phyloP scores from a whole-genome alignment of 2,329 filamentous ascomycete genomes.

The Colletotrichum truncatum region DNA sequence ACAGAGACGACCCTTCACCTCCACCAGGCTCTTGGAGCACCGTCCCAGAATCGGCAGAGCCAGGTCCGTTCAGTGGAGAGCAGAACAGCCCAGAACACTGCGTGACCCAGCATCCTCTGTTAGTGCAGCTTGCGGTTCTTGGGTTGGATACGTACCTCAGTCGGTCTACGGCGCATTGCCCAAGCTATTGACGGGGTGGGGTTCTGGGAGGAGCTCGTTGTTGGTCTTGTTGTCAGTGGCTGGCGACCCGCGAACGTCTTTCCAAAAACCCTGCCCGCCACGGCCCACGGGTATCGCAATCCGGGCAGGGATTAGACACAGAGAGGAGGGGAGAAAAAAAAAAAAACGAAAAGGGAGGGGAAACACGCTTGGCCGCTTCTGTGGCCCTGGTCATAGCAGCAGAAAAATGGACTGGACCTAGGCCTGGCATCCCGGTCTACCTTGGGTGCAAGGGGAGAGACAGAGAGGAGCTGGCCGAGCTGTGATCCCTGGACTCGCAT shows the following conservation, averaged over 20 bases:
- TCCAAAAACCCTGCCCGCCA: slow-evolving; percentile 11
- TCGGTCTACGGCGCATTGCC: slow-evolving; percentile 2
- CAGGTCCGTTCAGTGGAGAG: slow-evolving; percentile 18
- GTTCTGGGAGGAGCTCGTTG: background rate
- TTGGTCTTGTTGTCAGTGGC: slow-evolving; percentile 20
- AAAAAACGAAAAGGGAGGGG: slow-evolving; percentile 6
- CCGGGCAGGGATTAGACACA: slow-evolving; percentile 17
- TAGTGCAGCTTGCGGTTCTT: background rate
- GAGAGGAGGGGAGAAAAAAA: background rate
- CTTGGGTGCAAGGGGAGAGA: background rate
- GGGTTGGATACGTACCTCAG: background rate
- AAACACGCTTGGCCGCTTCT: slow-evolving; percentile 5
- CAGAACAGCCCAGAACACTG: slow-evolving; percentile 20
- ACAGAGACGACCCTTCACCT: background rate
- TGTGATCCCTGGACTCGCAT: slow-evolving; percentile 7
- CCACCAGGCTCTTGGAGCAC: slow-evolving; percentile 24
- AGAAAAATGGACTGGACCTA: background rate
- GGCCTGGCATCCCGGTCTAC: slow-evolving; percentile 6
- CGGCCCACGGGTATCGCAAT: slow-evolving; percentile 19
- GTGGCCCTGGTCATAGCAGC: slow-evolving; percentile 12
- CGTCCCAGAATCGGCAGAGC: slow-evolving; percentile 17
- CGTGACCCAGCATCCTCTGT: background rate
- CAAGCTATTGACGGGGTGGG: background rate
- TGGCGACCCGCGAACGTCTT: slow-evolving; percentile 6
- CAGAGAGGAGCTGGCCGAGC: background rate